These are phyloP conservation scores for Daldinia vernicosa DNA, from an alignment of 495 filamentous ascomycete species.

Conservation along the genomic window DNA sequence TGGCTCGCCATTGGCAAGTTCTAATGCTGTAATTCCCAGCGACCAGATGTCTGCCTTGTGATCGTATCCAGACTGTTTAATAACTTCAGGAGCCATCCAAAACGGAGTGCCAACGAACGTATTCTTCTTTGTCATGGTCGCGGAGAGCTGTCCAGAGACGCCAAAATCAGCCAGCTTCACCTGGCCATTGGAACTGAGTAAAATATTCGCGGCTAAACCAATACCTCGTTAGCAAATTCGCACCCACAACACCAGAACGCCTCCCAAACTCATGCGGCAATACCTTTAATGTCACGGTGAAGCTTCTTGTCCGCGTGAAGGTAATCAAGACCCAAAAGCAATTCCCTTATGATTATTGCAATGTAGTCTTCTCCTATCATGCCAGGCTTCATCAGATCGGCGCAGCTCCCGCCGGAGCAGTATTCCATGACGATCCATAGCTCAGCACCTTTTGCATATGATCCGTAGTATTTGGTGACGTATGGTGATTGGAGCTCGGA, in stretches of 20 bases:
- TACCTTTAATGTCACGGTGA: constrained; percentile 96
- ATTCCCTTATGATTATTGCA: constrained; percentile 88
- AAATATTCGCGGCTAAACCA: constrained; percentile 82
- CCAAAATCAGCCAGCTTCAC: constrained; percentile 98
- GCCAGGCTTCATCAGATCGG: constrained; percentile 90
- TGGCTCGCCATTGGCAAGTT: constrained; percentile 91
- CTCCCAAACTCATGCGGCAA: neutral
- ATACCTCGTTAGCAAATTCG: constrained; percentile 24
- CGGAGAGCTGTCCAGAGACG: constrained; percentile 94
- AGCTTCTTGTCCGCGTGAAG: constrained; percentile 94
- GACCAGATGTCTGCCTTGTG: constrained; percentile 99
- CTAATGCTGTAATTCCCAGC: constrained; percentile 95
- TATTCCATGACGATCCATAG: constrained; percentile 99
- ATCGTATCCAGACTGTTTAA: constrained; percentile 97
- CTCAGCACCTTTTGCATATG: constrained; percentile 92
- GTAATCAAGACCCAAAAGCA: constrained; percentile 90
- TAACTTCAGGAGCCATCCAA: constrained; percentile 99
- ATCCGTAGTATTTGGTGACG: constrained; percentile 96
- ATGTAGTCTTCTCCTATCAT: constrained; percentile 94
- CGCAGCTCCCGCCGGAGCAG: constrained; percentile 91
- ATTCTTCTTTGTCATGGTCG: constrained; percentile 99
- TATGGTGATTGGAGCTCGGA: constrained; percentile 93
- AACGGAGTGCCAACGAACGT: constrained; percentile 98
- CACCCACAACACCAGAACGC: neutral
- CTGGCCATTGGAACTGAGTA: constrained; percentile 87